Evolutionary conservation across 805 yeast species (phyloP).

Genomic region (Limtongia smithiae): DNA sequence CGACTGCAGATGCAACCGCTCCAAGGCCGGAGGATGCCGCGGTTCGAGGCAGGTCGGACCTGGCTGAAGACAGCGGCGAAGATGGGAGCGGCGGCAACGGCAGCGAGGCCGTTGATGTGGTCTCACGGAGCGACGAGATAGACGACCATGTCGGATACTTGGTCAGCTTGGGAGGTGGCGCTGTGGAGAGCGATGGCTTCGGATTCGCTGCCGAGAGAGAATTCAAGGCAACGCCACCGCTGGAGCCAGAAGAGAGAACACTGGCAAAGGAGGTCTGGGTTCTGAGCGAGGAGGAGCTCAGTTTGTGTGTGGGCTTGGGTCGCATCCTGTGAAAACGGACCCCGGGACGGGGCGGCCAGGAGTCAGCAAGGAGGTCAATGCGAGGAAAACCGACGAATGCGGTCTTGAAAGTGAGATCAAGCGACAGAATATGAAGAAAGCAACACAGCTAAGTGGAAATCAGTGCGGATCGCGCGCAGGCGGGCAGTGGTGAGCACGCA

Average conservation of each 20-base stretch:
- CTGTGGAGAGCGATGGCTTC: not conserved
- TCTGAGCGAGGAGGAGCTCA: constrained; percentile 1
- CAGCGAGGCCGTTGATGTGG: not conserved
- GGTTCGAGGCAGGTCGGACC: too few species aligned
- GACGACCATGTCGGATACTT: constrained; percentile 14
- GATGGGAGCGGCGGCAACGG: not conserved
- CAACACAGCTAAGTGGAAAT: too few species aligned
- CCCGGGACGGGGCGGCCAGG: not conserved
- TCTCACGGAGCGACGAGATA: constrained; percentile 1
- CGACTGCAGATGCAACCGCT: not conserved
- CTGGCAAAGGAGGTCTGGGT: not conserved
- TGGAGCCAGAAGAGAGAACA: not conserved
- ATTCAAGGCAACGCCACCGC: not conserved
- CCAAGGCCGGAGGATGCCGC: not conserved
- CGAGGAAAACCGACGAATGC: not conserved
- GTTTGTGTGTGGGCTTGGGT: constrained; percentile 12
- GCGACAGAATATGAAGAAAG: too few species aligned
- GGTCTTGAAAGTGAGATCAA: too few species aligned
- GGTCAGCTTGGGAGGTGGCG: constrained; percentile 3
- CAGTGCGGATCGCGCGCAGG: too few species aligned
- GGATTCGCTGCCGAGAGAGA: not conserved
- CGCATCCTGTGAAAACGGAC: constrained; percentile 16
- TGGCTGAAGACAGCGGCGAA: not conserved
- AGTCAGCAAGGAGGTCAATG: not conserved
- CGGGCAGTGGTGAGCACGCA: too few species aligned